Base-by-base conservation (phyloP, 2,329 filamentous ascomycete genomes). In the Exophiala calicioides region DNA sequence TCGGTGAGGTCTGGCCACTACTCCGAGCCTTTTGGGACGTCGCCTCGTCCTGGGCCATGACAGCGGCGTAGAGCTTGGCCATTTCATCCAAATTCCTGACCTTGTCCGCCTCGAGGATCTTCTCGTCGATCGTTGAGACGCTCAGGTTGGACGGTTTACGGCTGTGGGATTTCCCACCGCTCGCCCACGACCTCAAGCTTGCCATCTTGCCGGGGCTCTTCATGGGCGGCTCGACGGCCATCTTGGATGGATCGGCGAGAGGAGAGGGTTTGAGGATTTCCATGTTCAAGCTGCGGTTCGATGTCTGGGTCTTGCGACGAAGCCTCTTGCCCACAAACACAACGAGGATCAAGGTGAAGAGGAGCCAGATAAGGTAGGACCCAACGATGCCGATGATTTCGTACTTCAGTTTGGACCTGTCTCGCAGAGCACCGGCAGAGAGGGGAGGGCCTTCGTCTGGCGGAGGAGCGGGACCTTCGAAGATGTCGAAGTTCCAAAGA, bases 1-100 rank as follows among this genome's bases (percentile, higher is more conserved):
- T 44, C 10, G 56, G 56, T n/a, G 53, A 53, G 13, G 50, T 46
- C 30, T 50, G 52, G 10, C 41, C 41, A 39, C 53, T 57, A 34
- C 44, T 54, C 9, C 44, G 46, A 34, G 48, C 44, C 18, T 47
- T 50, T 20, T 45, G 31, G 10, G 44, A 39, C 40, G 73, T 76
- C 53, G 72, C 69, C 34, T 75, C 77, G 55, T 96, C 90, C 59
- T 95, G 87, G 66, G 90, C 88, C 83, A 95, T 86, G 55, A 95
- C 90, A 58, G 90, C 86, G 52, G 84, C 89, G 69, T 96, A 97
- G 65, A 97, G 82, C 60, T 88, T 82, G 66, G 95, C 90, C 67
- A 96, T 82, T 65, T 95, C 87, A 56, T 84, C 77, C 66, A 93
- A 84, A 54, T 88, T 83, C 72, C 85, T 84, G 61, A 79, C 76